phyloP scores from a whole-genome alignment of 441 rosid genomes.

The Heliophila coronopifolia region DNA sequence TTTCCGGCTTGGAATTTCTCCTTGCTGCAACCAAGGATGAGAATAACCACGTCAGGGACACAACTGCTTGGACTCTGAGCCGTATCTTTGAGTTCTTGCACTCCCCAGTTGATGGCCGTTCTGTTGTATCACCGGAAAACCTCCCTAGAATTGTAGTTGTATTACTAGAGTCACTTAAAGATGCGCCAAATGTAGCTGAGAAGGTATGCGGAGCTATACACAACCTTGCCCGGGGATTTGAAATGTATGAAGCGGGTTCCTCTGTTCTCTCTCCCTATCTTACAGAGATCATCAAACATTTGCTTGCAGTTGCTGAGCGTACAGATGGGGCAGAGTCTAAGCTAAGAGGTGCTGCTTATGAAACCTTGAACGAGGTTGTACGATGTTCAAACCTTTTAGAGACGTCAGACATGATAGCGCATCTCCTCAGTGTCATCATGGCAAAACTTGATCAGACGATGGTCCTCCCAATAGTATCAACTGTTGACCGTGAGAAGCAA shows the following conservation, averaged over 20 bases:
- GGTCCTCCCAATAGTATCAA: conserved; percentile 61
- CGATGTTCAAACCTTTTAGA: conserved; percentile 68
- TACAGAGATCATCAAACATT: conserved; percentile 53
- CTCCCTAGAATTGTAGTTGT: conserved; percentile 56
- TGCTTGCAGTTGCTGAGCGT: conserved; percentile 69
- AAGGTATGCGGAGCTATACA: conserved; percentile 93
- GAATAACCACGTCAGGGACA: conserved; percentile 88
- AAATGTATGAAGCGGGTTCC: conserved; percentile 59
- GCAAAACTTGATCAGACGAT: conserved; percentile 63
- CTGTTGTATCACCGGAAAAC: conserved; percentile 58
- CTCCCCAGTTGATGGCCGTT: conserved; percentile 64
- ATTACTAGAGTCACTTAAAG: conserved; percentile 68
- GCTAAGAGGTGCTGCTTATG: conserved; percentile 76
- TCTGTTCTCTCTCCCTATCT: conserved; percentile 63
- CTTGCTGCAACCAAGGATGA: conserved; percentile 74
- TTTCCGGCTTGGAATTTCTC: conserved; percentile 69
- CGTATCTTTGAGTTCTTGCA: conserved; percentile 90
- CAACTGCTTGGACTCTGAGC: conserved; percentile 93
- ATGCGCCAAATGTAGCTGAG: conserved; percentile 87
- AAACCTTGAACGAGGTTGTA: conserved; percentile 85
- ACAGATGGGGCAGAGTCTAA: conserved; percentile 72
- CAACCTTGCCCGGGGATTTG: conserved; percentile 90
- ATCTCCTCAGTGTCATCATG: conserved; percentile 79
- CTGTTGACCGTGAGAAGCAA: conserved; percentile 88
- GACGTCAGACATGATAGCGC: conserved; percentile 55